Conservation (phyloP, 2,329 filamentous ascomycete genomes). For the Penicillium glabrum region DNA sequence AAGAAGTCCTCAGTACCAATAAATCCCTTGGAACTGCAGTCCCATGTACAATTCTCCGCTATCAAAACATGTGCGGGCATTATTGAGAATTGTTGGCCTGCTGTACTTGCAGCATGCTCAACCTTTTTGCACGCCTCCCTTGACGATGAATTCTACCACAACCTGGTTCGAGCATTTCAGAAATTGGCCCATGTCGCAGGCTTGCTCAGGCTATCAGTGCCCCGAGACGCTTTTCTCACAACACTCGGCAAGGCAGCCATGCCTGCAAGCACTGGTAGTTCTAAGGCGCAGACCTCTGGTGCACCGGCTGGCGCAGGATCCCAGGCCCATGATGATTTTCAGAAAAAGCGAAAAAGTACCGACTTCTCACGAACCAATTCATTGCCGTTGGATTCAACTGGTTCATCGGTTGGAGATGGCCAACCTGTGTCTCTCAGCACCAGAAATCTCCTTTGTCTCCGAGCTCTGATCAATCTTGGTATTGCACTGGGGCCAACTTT, state of each 20-base stretch:
- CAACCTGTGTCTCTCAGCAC: constrained; percentile 67
- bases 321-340: constrained; percentile 20
- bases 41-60: constrained; percentile 69
- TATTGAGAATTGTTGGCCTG: constrained; percentile 92
- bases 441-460: constrained; percentile 82
- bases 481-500: constrained; percentile 91
- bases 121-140: constrained; percentile 91
- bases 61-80: constrained; percentile 77
- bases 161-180: constrained; percentile 87
- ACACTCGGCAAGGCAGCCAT: constrained; percentile 92
- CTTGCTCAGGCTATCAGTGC: constrained; percentile 77
- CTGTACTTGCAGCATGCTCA: constrained; percentile 89
- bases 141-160: constrained; percentile 91
- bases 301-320: constrained; percentile 16
- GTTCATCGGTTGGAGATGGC: constrained; percentile 39
- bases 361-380: constrained; percentile 27
- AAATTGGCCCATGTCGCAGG: constrained; percentile 94
- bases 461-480: constrained; percentile 89
- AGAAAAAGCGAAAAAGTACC: constrained; percentile 33
- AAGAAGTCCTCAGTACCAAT: constrained; percentile 55
- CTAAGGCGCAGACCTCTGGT: constrained; percentile 20
- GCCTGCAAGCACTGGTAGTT: constrained; percentile 63
- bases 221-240: constrained; percentile 90
- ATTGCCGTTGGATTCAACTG: constrained; percentile 27
- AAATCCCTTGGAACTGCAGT: constrained; percentile 76